A percentile compares a stretch with the other conserved stretches of the same genome.
Evolutionary conservation across 768 basidiomycete species (phyloP).

Genomic region (Lactarius sanguifluus): DNA sequence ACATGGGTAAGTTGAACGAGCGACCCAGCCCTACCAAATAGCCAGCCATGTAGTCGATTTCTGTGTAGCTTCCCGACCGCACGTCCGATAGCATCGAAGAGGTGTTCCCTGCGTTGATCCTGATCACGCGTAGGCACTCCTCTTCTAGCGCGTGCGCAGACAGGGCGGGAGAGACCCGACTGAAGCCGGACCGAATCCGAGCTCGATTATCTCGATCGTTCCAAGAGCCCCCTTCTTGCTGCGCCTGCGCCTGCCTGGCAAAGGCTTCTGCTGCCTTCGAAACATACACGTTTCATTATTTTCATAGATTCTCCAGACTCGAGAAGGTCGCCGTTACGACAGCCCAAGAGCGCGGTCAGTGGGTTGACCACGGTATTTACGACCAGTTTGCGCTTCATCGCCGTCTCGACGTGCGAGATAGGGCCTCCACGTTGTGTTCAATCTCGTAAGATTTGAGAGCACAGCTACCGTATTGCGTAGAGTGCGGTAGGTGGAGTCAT

Average conservation of each 20-base stretch:
- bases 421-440: slow-evolving; percentile 64
- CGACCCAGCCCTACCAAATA: slow-evolving; percentile 67
- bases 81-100: slow-evolving; percentile 84
- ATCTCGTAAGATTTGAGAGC: slow-evolving; percentile 52
- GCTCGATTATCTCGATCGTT: slow-evolving; percentile 29
- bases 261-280: slow-evolving; percentile 74
- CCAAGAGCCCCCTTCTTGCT: slow-evolving; percentile 39
- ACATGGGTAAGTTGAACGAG: slow-evolving; percentile 56
- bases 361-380: slow-evolving; percentile 84
- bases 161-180: slow-evolving; percentile 50
- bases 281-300: slow-evolving; percentile 56
- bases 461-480: slow-evolving; percentile 69
- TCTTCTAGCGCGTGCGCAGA: slow-evolving; percentile 45
- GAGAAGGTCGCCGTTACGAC: slow-evolving; percentile 77
- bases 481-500: slow-evolving; percentile 50
- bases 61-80: slow-evolving; percentile 58
- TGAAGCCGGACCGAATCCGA: slow-evolving; percentile 32
- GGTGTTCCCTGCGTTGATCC: slow-evolving; percentile 60
- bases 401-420: slow-evolving; percentile 63
- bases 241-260: slow-evolving; percentile 49
- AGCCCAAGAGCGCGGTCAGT: slow-evolving; percentile 76
- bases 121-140: slow-evolving; percentile 59
- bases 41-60: slow-evolving; percentile 82
- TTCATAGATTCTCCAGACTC: slow-evolving; percentile 42
- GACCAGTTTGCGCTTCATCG: slow-evolving; percentile 77